Base-by-base conservation (phyloP, 352 stramenopile genomes). In the Pythium apleroticum region DNA sequence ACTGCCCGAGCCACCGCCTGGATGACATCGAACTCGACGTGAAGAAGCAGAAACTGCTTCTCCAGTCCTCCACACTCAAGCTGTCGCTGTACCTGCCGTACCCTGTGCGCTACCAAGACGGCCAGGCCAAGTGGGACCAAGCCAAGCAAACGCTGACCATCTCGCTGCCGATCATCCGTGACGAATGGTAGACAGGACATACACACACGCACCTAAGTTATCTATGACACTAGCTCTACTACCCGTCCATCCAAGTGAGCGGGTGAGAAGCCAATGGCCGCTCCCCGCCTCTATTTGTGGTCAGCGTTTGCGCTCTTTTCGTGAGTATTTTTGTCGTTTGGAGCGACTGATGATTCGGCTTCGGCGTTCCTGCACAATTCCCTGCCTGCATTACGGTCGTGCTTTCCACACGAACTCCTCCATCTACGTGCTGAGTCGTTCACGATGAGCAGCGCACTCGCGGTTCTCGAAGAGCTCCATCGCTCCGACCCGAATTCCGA, bases 11-110 rank as follows among this genome's bases (percentile, higher is more conserved):
- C 12, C 86, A 96, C 61, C 66, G 45, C 0, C 69, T 85, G 11
- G 80, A 91, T 24, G 82, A 96, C 55, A 80, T 96, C 27, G 87
- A 93, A 41, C 68, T 95, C 5, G 85, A 96, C 39, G 84, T 96
- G 12, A 91, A 86, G 68, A 74, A 73, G 28, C 82, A 95, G 27
- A 93, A 91, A 57, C 65, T 96, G 31, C 60, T 93, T 28, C 58
- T 93, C 2, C 65, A 90, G 48, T 91, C 86, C 1, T 71, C 77
- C 3, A 77, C 70, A 5, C 57, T 93, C 52, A 93, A 93, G 49
- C 73, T 94, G 33, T 77, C 78, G 30, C 48, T 91, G 45, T 81
- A 83, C 60, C 56, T 95, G 49, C 88, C 88, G n/a, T 74, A 94
- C 43, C 80, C 88, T 0, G 88, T 96, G 1, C 68, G 70, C 4